Evolutionary conservation across 177 flowering plant species (phyloP), one percentile per base, ranked within the genome.

Genomic region (Telopea speciosissima): DNA sequence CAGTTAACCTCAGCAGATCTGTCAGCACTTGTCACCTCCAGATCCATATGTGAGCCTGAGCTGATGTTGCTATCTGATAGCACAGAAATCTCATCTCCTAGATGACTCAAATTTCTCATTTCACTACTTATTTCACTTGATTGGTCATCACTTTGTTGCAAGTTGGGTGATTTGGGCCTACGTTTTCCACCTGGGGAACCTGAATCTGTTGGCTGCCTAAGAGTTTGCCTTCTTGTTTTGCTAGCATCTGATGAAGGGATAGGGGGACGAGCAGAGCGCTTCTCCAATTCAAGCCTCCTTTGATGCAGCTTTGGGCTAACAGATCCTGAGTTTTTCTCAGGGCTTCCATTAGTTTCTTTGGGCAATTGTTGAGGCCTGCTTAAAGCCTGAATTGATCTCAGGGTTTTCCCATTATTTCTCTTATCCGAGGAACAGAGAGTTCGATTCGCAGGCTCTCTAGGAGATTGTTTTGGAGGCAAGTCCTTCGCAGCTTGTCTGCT

Each of bases 241-340:
- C 70, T 83, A 22, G 75, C 73, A 79, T 92, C 95, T 66, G 93
- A 79, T 31, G 88, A 79, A 33, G 90, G 87, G 17, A 79, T 79
- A 42, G 89, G 90, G 25, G 87, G 88, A n/a, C 86, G 86, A 64
- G 61, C n/a, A 58, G 90, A 83, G 68, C 83, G 83, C 79, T 75
- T 90, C 75, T 89, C 93, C 74, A 80, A 24, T 78, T 90, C 93
- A 17, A 78, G 79, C 78, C 84, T 90, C 85, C 79, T 92, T 76
- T 85, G 93, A 70, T 81, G 91, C 79, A 89, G 49, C 79, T 92
- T 87, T 24, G 93, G 95, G 82, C 95, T 90, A 31, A 81, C 72
- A 59, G 92, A 85, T 66, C 87, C 92, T 19, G 88, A 73, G 70
- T 66, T 83, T 80, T 79, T 86, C 36, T 63, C 78, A 4, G 83